Evolutionary conservation across 192 early-diverging fungal genomes (phyloP).

Genomic region (Dimargaris verticillata): DNA sequence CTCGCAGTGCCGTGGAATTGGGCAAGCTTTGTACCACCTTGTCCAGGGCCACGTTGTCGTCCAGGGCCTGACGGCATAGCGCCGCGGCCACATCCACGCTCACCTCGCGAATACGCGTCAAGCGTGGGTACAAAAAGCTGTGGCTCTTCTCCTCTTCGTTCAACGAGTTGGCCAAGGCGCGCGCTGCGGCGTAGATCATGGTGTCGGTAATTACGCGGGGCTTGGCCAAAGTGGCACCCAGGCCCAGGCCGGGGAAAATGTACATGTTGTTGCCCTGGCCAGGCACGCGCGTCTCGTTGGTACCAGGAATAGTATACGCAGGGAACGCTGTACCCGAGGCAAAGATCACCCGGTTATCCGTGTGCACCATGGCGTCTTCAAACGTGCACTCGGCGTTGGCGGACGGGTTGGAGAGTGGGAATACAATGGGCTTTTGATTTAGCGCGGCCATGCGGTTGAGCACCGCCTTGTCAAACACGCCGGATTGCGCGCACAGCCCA

Average conservation of each 20-base stretch:
- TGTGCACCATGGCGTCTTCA: slow-evolving; percentile 72
- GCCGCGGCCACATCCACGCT: slow-evolving; percentile 65
- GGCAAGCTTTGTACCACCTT: neutral
- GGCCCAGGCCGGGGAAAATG: slow-evolving; percentile 89
- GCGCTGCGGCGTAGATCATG: slow-evolving; percentile 69
- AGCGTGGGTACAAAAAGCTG: slow-evolving; percentile 66
- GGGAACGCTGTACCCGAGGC: slow-evolving; percentile 93
- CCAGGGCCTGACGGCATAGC: slow-evolving; percentile 42
- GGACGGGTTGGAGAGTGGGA: slow-evolving; percentile 78
- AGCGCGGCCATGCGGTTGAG: slow-evolving; percentile 56
- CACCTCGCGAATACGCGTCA: slow-evolving; percentile 74
- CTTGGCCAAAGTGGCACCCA: slow-evolving; percentile 64
- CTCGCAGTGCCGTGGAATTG: neutral
- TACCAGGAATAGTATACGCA: slow-evolving; percentile 43
- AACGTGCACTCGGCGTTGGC: slow-evolving; percentile 91
- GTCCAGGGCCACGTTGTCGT: slow-evolving; percentile 6
- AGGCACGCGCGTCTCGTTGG: slow-evolving; percentile 35
- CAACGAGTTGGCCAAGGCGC: slow-evolving; percentile 58
- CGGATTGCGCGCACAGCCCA: slow-evolving; percentile 65
- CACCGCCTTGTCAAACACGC: slow-evolving; percentile 57
- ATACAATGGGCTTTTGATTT: slow-evolving; percentile 69
- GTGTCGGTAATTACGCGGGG: slow-evolving; percentile 51
- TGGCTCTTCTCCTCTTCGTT: slow-evolving; percentile 45
- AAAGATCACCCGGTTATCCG: slow-evolving; percentile 81
- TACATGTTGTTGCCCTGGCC: slow-evolving; percentile 95